Base-by-base conservation (phyloP, 768 basidiomycete genomes). In the Tulasnella calospora region DNA sequence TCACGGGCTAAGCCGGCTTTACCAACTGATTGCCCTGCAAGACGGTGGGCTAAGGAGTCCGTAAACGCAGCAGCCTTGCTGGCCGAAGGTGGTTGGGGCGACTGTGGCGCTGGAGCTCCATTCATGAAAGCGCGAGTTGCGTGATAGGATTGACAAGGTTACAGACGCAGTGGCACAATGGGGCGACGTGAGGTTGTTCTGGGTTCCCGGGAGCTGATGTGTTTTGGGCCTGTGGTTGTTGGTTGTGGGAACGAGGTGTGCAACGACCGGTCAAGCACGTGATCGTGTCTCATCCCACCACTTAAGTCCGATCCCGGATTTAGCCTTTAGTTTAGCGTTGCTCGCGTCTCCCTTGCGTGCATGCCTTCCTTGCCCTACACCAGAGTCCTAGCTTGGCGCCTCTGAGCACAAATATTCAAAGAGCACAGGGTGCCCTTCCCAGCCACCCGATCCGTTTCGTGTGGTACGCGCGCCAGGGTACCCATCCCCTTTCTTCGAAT, bases 1-100 rank as follows among this genome's bases (percentile, higher is more conserved):
- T 94, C 93, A 80, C 89, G 89, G 10, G 92, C 88, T 79, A 94
- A 88, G 75, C 95, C 95, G 70, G 95, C 94, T 87, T 97, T 97
- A 69, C 89, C 92, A 5, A 92, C 92, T 3, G 94, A 95, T 15
- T 94, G 94, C 23, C 95, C 95, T 19, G 95, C 95, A 61, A 97
- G 89, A 69, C 94, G 90, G 79, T 89, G 90, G 36, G 94, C 85
- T 51, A 95, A 89, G 33, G 80, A 80, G 40, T 78, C 77, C 27
- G 61, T 67, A 30, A 67, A 67, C 13, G 61, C 61, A 27, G 33
- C 1, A 35, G 19, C 61, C 61, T 67, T 67, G 61, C 33, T 67
- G 61, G 30, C 61, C 8, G n/a, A 12, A 5, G 30, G 61, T 17
- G 61, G n/a, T 67, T 67, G 61, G 12, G 61, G 61, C 3, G 61